A percentile compares a stretch with the other conserved stretches of the same genome.
These are phyloP conservation scores for Phytopythium chamaehyphon DNA, from an alignment of 352 stramenopile species.

Conservation along the genomic window DNA sequence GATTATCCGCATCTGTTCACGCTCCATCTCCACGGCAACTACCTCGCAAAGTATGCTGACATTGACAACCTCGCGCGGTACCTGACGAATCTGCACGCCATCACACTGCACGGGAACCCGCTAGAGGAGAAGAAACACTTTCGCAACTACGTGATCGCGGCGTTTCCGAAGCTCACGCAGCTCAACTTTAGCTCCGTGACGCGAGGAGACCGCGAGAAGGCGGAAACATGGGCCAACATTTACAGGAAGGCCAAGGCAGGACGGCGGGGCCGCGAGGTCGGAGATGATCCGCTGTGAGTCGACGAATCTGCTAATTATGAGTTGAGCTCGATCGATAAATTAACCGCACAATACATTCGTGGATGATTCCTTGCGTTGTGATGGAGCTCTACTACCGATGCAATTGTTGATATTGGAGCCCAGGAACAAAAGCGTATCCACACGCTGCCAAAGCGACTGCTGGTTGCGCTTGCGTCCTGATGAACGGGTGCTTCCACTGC, in stretches of 20 bases:
- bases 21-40: conserved; percentile 74
- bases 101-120: conserved; percentile 81
- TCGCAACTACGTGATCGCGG: conserved; percentile 73
- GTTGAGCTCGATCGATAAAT: too few species aligned
- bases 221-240: conserved; percentile 64
- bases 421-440: too few species aligned
- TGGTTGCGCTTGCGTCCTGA: too few species aligned
- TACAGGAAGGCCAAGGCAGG: conserved; percentile 44
- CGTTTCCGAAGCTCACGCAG: conserved; percentile 59
- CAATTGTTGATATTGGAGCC: too few species aligned
- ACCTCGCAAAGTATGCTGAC: conserved; percentile 55
- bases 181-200: conserved; percentile 79
- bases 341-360: too few species aligned
- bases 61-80: conserved; percentile 43
- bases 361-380: too few species aligned
- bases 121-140: conserved; percentile 88
- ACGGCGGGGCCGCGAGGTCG: neutral
- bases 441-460: too few species aligned
- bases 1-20: conserved; percentile 53
- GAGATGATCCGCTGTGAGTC: neutral
- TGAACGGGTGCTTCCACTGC: too few species aligned
- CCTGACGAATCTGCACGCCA: conserved; percentile 47
- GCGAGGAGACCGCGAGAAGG: conserved; percentile 53
- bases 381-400: too few species aligned
- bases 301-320: too few species aligned